Base-by-base conservation (phyloP, 768 basidiomycete genomes). In the Chiua virens region DNA sequence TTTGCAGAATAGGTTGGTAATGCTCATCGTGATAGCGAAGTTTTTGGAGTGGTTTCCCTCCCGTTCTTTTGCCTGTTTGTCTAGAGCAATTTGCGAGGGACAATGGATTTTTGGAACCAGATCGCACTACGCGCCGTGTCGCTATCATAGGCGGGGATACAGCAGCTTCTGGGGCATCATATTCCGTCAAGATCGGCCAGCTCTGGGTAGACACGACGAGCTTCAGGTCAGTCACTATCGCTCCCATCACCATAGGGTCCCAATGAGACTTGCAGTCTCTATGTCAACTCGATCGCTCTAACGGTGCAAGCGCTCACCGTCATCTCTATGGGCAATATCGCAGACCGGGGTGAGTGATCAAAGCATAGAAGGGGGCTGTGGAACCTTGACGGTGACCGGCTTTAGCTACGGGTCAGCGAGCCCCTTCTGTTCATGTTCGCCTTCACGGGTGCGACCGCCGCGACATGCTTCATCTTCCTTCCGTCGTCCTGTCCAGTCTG, bases 281-380 rank as follows among this genome's bases (percentile, higher is more conserved):
- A 96, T 64, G 80, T 87, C 25, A 89, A 92, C 68, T 97, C 95
- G 1, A 74, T 85, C 13, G 92, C 90, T 1, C 94, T 98, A 1
- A 86, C 87, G 0, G 69, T 96, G 0, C 95, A 98, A 65, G 95
- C 94, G 0, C 61, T 98, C n/a, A 91, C 87, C 0, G 93, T 99
- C 35, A 93, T 99, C 49, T 94, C 95, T 5, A 89, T 97, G 78
- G 92, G 92, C 8, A 84, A 83, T 14, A 85, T 96, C 49, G 96
- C 95, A 1, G 92, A 98, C 70, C 83, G 89, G 55, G 85, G 93
- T 95, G 59, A 52, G 89, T 76, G n/a, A 0, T 18, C 25, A 8
- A 22, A n/a, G n/a, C n/a, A n/a, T n/a, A n/a, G n/a, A n/a, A n/a
- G n/a, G n/a, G n/a, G n/a, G n/a, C n/a, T n/a, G n/a, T n/a, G n/a